Conservation (phyloP, 371 early-diverging fungal species). For the Mucor indicus region DNA sequence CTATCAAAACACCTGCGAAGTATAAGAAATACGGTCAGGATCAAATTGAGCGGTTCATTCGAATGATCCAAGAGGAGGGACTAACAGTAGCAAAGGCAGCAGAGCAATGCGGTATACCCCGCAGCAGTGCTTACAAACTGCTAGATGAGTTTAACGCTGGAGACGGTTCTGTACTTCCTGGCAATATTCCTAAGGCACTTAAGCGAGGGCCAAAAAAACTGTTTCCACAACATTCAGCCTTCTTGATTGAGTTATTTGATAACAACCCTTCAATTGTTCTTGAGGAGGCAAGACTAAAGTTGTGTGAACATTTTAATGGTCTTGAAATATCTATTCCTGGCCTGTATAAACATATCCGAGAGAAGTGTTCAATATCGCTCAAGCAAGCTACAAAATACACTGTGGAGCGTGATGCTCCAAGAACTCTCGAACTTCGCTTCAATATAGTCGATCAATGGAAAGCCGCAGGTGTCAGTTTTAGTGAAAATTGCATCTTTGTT, state of each 20-base stretch:
- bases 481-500: neutral
- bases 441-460: neutral
- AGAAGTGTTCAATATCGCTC: slow-evolving; percentile 1
- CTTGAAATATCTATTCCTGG: slow-evolving; percentile 4
- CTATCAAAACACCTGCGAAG: no score
- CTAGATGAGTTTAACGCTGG: slow-evolving; percentile 8
- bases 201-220: neutral
- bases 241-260: slow-evolving; percentile 3
- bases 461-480: neutral
- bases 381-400: slow-evolving; percentile 5
- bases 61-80: slow-evolving; percentile 8
- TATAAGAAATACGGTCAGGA: slow-evolving; percentile 4
- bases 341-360: slow-evolving; percentile 3
- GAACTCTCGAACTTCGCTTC: slow-evolving; percentile 2
- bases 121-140: slow-evolving; percentile 2
- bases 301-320: neutral
- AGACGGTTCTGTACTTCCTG: no score
- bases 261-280: neutral
- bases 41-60: slow-evolving; percentile 5
- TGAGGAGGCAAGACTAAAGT: slow-evolving; percentile 1
- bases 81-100: slow-evolving; percentile 7
- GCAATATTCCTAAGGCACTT: neutral
- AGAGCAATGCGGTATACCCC: slow-evolving; percentile 4
- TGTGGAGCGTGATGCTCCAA: no score
- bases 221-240: slow-evolving; percentile 1